Base-by-base conservation (phyloP, 2,329 filamentous ascomycete species). In the Spiromastix sp. region DNA sequence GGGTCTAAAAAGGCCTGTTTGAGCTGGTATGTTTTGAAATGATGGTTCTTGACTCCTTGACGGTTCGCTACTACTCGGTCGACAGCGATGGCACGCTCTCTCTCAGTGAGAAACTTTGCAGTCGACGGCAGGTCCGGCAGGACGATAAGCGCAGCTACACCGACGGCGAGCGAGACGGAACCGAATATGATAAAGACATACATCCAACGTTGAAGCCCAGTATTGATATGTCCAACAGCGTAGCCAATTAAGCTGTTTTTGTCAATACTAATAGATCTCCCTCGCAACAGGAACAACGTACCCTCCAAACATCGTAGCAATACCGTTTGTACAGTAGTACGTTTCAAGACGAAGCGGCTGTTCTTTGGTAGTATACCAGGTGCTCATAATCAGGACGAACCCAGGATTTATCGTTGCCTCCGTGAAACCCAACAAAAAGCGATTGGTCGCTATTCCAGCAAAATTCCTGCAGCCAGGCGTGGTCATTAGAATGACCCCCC, bases 291-390 rank as follows among this genome's bases (percentile, higher is more conserved):
- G 5, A 25, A n/a, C 4, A 4, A 51, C 52, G 24, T 66, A 52
- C 48, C 50, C 71, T n/a, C 74, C 74, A 36, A 77, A 72, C 67
- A 75, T 74, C 9, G 71, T 74, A 2, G 71, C 73, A 9, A 77
- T 60, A 2, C 74, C 74, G 42, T 77, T 76, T 2, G 68, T 71
- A 41, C 67, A 69, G 45, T 74, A 75, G 52, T 71, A 77, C 1
- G 66, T 57, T 32, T 70, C 70, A 5, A 73, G 59, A 0, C 72
- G 64, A 4, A 74, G 51, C 0, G 68, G 68, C 34, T 71, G 67
- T 4, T 70, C 62, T 5, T 60, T 53, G 0, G 62, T 50, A 0
- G 54, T 60, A 42, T 70, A 72, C 66, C 67, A 72, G 54, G 68
- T 67, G 4, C 61, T 55, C 17, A 68, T 65, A 24, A 71, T 63